phyloP scores from a whole-genome alignment of 148 eudicot genomes.

The Diospyros lotus region DNA sequence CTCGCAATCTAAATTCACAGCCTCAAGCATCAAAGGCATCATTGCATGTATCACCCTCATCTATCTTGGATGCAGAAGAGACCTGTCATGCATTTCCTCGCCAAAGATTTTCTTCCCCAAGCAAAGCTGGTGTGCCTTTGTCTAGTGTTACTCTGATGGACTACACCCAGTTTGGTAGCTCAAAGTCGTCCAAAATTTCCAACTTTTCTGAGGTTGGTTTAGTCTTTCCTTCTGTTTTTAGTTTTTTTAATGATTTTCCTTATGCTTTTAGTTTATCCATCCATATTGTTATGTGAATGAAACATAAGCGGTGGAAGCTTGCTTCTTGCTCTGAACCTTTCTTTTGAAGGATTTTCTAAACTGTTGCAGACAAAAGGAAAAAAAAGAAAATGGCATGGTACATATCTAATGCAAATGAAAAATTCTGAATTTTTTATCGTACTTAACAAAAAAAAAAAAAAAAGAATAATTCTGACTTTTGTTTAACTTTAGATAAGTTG shows the following conservation, averaged over 20 bases:
- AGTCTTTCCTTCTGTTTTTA: constrained; percentile 3
- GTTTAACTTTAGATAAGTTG: background rate
- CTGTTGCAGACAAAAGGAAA: background rate
- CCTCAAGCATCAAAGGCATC: constrained; percentile 29
- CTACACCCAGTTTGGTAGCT: constrained; percentile 20
- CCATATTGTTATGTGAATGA: background rate
- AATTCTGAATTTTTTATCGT: background rate
- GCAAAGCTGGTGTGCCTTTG: constrained; percentile 28
- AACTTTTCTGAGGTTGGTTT: constrained; percentile 38
- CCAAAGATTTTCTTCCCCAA: constrained; percentile 31
- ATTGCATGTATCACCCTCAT: constrained; percentile 30
- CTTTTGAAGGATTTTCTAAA: background rate
- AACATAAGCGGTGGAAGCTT: background rate
- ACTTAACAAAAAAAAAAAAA: too few relatives aligned
- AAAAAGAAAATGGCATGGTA: too few relatives aligned
- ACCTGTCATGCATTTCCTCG: constrained; percentile 77
- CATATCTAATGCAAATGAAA: background rate
- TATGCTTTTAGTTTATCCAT: constrained; percentile 6
- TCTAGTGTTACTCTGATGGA: constrained; percentile 25
- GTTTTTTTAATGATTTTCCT: background rate
- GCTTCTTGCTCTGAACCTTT: background rate
- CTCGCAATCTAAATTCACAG: constrained; percentile 24
- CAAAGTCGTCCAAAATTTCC: constrained; percentile 31
- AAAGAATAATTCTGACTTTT: too few relatives aligned
- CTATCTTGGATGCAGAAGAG: constrained; percentile 69